phyloP scores from a whole-genome alignment of 2,329 filamentous ascomycete species.

The Elsinoe necatrix region DNA sequence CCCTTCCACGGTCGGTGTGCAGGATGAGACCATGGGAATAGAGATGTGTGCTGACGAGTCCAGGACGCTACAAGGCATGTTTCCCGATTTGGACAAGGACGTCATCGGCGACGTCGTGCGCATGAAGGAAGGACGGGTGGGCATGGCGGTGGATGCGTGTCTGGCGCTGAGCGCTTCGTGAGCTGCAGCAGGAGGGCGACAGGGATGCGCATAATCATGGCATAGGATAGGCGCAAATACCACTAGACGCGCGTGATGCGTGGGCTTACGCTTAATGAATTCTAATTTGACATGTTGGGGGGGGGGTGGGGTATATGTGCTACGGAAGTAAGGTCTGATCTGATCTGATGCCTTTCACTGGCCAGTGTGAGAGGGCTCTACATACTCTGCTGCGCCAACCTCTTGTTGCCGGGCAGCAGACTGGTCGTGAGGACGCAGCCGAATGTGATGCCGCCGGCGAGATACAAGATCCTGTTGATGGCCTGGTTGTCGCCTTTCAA shows the following conservation, averaged over 20 bases:
- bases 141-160: conserved; percentile 42
- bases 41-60: conserved; percentile 16
- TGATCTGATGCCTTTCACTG: background rate
- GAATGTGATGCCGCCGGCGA: conserved; percentile 48
- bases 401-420: conserved; percentile 36
- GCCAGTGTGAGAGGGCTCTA: conserved; percentile 17
- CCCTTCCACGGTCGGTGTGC: background rate
- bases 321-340: background rate
- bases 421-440: conserved; percentile 46
- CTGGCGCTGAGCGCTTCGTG: conserved; percentile 32
- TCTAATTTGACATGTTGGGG: background rate
- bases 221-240: conserved; percentile 4
- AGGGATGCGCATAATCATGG: background rate
- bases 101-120: conserved; percentile 95
- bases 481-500: conserved; percentile 23
- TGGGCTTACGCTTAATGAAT: background rate
- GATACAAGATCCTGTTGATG: conserved; percentile 46
- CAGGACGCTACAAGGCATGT: conserved; percentile 84
- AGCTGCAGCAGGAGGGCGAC: background rate
- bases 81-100: conserved; percentile 86
- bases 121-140: conserved; percentile 72
- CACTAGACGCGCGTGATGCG: background rate
- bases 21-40: too few relatives aligned
- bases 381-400: conserved; percentile 30
- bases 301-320: conserved; percentile 12